A percentile compares a stretch with the other conserved stretches of the same genome.
phyloP scores from a whole-genome alignment of 2,329 filamentous ascomycete genomes.

The Sclerotinia minor region DNA sequence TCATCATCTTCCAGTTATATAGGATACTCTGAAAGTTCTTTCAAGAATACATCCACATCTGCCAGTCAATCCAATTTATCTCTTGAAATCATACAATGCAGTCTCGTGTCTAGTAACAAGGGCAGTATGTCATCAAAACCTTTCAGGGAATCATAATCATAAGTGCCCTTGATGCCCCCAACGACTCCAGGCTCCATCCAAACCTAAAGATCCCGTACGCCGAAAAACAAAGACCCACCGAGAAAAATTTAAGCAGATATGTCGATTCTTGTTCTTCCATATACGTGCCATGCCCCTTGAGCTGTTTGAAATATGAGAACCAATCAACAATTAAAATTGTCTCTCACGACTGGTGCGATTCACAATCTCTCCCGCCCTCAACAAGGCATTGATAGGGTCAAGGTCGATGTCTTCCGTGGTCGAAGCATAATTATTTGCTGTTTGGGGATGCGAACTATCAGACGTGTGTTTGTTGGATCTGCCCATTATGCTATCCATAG shows the following conservation, averaged over 20 bases:
- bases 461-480: background rate
- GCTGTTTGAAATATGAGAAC: background rate
- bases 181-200: constrained; percentile 25
- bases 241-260: constrained; percentile 15
- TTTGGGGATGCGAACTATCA: constrained; percentile 30
- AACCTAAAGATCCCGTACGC: constrained; percentile 20
- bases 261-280: background rate
- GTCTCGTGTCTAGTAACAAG: constrained; percentile 23
- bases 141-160: constrained; percentile 12
- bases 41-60: background rate
- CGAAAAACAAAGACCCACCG: constrained; percentile 17
- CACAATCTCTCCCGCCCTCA: constrained; percentile 61
- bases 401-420: constrained; percentile 43
- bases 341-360: constrained; percentile 44
- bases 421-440: constrained; percentile 32
- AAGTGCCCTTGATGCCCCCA: constrained; percentile 17
- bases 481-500: constrained; percentile 7
- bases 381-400: constrained; percentile 60
- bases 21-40: constrained; percentile 1
- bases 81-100: constrained; percentile 21
- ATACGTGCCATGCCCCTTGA: background rate
- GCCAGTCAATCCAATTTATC: constrained; percentile 12
- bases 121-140: constrained; percentile 11
- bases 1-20: constrained; percentile 11
- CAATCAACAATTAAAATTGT: background rate